Evolutionary conservation across 169 alveolate genomes (phyloP), one percentile per base, ranked within the genome.

Genomic region (Besnoitia besnoiti): DNA sequence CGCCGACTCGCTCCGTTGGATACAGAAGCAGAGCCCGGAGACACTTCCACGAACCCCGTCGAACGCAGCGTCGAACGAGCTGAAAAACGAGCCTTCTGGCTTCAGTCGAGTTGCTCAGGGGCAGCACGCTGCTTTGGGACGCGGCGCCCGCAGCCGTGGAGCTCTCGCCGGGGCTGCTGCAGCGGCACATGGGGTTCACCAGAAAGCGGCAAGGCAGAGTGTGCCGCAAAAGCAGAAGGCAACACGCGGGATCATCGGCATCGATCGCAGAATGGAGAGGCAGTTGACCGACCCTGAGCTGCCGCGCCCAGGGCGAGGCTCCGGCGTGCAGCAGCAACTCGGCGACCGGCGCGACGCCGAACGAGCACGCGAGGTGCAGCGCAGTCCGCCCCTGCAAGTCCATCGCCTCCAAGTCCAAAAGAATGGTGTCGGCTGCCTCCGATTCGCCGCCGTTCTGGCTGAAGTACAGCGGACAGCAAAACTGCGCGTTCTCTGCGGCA

Each of bases 321-420:
- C 93, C 93, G 3, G 93, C 89, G 35, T 90, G 93, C 67, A 90
- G 84, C 89, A 90, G 84, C 93, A 90, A 47, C 61, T 90, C 93
- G 30, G 75, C 93, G 12, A 84, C 93, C 40, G 79, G 76, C 35
- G 85, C 73, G 2, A 73, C 90, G 24, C 93, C 90, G 37, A 47
- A 73, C 3, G 82, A 59, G 50, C 89, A 85, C 33, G 93, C 93
- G 46, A 90, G 62, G 82, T 90, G 93, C 46, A 90, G 82, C 0
- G 93, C 90, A 30, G 93, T 90, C 50, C 73, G 75, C 49, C 93
- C 93, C 82, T 73, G 62, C 59, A 67, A 59, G 90, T 90, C 93
- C 39, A 47, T 76, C 4, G 89, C 93, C 46, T 90, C 85, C 77
- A 90, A 55, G 39, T 90, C 90, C 12, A 90, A 77, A 47, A 47